A percentile compares a stretch with the other conserved stretches of the same genome.
phyloP scores from a whole-genome alignment of 805 yeast genomes.

The Ogataea polymorpha region DNA sequence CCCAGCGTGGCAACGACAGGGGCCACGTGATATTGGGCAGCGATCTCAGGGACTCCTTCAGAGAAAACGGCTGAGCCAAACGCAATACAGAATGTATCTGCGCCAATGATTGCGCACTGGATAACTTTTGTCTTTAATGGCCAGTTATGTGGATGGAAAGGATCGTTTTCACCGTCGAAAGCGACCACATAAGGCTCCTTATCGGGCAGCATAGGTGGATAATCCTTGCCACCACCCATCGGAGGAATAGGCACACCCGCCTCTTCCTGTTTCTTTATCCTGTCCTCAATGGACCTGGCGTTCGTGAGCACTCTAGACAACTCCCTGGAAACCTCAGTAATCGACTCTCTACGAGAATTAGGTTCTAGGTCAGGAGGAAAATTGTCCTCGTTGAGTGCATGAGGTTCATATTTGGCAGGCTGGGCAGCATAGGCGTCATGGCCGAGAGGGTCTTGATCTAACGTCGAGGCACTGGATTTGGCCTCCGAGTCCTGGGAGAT shows the following conservation, averaged over 20 bases:
- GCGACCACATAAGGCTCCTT: conserved; percentile 59
- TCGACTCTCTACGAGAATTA: conserved; percentile 15
- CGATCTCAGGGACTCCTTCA: conserved; percentile 49
- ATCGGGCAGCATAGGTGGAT: conserved; percentile 60
- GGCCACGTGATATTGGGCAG: conserved; percentile 56
- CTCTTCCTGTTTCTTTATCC: conserved; percentile 31
- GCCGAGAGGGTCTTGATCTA: conserved; percentile 10
- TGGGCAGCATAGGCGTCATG: conserved; percentile 3
- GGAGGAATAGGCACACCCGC: conserved; percentile 41
- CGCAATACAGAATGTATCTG: conserved; percentile 48
- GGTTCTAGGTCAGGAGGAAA: conserved; percentile 1
- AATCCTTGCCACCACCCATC: conserved; percentile 68
- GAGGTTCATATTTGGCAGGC: conserved; percentile 12
- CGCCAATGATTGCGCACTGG: conserved; percentile 46
- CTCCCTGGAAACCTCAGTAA: conserved; percentile 18
- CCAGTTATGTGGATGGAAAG: conserved; percentile 81
- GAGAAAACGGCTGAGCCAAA: conserved; percentile 87
- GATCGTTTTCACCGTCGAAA: conserved; percentile 78
- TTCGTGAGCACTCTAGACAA: conserved; percentile 44
- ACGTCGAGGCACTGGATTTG: conserved; percentile 1
- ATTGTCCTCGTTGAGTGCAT: conserved; percentile 1
- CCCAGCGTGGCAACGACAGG: conserved; percentile 69
- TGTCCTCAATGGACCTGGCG: conserved; percentile 29
- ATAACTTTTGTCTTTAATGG: conserved; percentile 42
- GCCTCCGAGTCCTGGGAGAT: neutral